These are phyloP conservation scores for Triglochin maritima DNA, from an alignment of 106 monocot genomes.

Conservation along the genomic window DNA sequence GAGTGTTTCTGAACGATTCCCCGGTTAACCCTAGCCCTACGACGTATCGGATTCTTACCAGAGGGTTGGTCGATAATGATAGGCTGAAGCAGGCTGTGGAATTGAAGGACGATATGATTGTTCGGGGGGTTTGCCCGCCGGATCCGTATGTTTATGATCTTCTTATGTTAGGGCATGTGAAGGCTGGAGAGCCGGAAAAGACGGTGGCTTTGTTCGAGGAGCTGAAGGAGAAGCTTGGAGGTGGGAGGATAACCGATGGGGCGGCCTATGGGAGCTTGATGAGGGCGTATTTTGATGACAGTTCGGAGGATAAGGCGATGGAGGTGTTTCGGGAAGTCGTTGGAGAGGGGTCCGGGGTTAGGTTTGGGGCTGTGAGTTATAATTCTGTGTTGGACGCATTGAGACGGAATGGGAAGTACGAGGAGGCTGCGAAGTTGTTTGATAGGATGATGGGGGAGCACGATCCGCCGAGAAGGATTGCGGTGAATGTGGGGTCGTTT, in stretches of 20 bases:
- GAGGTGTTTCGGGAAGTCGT: constrained; percentile 37
- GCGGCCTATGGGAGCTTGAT: constrained; percentile 77
- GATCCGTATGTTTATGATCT: constrained; percentile 65
- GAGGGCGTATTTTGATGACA: constrained; percentile 73
- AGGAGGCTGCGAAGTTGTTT: constrained; percentile 51
- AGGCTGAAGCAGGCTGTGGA: constrained; percentile 60
- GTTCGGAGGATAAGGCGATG: constrained; percentile 71
- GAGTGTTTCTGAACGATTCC: constrained; percentile 47
- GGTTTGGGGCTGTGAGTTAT: constrained; percentile 64
- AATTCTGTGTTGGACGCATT: constrained; percentile 75
- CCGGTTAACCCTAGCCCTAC: constrained; percentile 54
- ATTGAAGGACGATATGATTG: constrained; percentile 75
- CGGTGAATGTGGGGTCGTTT: constrained; percentile 79
- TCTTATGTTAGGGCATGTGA: constrained; percentile 70
- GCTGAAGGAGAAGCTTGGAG: constrained; percentile 63
- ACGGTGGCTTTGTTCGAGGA: constrained; percentile 49
- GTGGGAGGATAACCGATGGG: constrained; percentile 40
- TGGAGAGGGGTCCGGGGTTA: constrained; percentile 45
- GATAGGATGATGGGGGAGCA: constrained; percentile 67
- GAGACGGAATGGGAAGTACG: constrained; percentile 49
- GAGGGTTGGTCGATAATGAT: constrained; percentile 58
- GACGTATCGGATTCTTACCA: constrained; percentile 69
- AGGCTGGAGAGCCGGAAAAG: constrained; percentile 33
- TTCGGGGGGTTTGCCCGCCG: constrained; percentile 32
- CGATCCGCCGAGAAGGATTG: constrained; percentile 50